phyloP scores from a whole-genome alignment of 176 grass and related monocot species.

The barley (Hordeum vulgare) region DNA sequence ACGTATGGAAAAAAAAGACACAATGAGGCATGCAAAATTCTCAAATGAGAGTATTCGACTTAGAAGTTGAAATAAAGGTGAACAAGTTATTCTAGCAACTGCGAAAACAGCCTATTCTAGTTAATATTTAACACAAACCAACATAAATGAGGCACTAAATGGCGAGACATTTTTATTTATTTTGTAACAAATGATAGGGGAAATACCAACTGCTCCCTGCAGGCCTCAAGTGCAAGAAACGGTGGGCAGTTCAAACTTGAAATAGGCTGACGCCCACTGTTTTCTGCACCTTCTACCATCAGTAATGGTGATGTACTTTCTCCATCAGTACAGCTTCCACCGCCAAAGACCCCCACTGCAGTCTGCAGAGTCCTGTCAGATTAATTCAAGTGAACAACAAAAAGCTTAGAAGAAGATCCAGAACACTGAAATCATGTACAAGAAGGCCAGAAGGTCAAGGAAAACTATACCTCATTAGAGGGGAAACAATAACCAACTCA shows the following conservation, averaged over 20 bases:
- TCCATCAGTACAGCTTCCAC: conserved; percentile 51
- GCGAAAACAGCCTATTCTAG: neutral
- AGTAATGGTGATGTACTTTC: conserved; percentile 26
- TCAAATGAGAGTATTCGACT: neutral
- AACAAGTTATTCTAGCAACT: neutral
- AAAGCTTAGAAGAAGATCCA: neutral
- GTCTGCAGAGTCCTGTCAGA: conserved; percentile 84
- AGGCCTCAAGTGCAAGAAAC: conserved; percentile 67
- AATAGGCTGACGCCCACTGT: conserved; percentile 37
- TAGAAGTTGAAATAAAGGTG: neutral
- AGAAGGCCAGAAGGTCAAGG: neutral
- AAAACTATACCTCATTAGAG: conserved; percentile 59
- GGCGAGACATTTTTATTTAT: neutral
- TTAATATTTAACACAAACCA: neutral
- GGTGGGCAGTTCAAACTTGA: conserved; percentile 71
- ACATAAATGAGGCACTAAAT: neutral
- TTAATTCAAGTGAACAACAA: neutral
- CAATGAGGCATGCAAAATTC: neutral
- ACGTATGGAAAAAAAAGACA: no score
- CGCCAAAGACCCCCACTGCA: conserved; percentile 89
- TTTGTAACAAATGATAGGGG: neutral
- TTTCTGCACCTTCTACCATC: conserved; percentile 67
- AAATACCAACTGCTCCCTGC: conserved; percentile 77
- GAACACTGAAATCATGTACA: neutral
- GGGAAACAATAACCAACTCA: conserved; percentile 79